Conservation (phyloP, 805 yeast genomes). For the Cephaloascus fragrans region DNA sequence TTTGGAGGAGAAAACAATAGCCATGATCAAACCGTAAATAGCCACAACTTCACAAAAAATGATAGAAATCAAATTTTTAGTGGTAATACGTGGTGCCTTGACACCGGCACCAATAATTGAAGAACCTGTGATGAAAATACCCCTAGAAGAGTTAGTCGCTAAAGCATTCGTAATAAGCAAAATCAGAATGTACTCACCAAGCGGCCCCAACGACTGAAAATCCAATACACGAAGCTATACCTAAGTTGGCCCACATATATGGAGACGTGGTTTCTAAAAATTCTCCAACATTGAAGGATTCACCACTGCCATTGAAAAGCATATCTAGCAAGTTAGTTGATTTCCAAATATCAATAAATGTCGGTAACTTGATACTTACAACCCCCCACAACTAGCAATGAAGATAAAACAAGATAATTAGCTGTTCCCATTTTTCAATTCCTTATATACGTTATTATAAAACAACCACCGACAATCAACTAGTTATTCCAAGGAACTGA, state of each 20-base stretch:
- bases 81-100: constrained; percentile 92
- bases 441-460: background rate
- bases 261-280: constrained; percentile 83
- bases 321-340: constrained; percentile 17
- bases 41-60: constrained; percentile 99
- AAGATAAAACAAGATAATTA: background rate
- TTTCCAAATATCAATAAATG: background rate
- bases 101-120: constrained; percentile 97
- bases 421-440: background rate
- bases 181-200: constrained; percentile 38
- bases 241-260: constrained; percentile 92
- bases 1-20: constrained; percentile 92
- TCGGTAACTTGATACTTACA: background rate
- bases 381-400: constrained; percentile 1
- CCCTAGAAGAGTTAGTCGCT: constrained; percentile 16
- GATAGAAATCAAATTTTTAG: constrained; percentile 91
- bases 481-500: background rate
- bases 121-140: constrained; percentile 91
- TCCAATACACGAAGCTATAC: constrained; percentile 87
- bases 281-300: constrained; percentile 83
- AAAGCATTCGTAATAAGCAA: background rate
- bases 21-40: constrained; percentile 94
- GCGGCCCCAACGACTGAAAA: constrained; percentile 96
- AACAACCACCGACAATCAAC: background rate
- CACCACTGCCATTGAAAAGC: constrained; percentile 90